Percentiles rank a stretch among this genome's conserved stretches.
Conservation (phyloP, 208 protist species). For the Borovskyia barvae region DNA sequence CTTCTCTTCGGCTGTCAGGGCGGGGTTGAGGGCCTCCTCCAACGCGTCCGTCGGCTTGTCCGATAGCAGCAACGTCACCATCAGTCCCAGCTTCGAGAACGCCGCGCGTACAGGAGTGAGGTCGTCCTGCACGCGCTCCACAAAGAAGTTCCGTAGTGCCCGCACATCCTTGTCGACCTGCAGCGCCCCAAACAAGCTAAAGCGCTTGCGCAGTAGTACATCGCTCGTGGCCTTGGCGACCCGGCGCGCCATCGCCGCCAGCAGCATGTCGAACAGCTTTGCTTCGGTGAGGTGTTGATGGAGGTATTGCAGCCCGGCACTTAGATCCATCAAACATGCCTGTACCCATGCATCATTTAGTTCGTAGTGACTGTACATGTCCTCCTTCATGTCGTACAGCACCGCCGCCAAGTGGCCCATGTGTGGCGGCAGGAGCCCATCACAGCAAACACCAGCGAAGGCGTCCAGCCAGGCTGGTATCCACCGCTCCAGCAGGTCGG, state of each 20-base stretch:
- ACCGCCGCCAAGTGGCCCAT: slow-evolving; percentile 53
- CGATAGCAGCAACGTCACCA: slow-evolving; percentile 55
- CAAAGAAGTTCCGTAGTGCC: slow-evolving; percentile 62
- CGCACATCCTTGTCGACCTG: slow-evolving; percentile 85
- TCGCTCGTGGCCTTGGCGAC: slow-evolving; percentile 25
- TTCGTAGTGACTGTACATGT: slow-evolving; percentile 78
- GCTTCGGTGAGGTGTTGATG: slow-evolving; percentile 23
- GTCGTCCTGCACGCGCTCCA: slow-evolving; percentile 42
- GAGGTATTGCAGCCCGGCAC: slow-evolving; percentile 38
- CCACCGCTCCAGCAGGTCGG: slow-evolving; percentile 12
- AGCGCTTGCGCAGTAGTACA: slow-evolving; percentile 49
- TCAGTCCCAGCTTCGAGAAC: slow-evolving; percentile 49
- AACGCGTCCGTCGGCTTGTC: slow-evolving; percentile 69
- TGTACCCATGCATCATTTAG: slow-evolving; percentile 85
- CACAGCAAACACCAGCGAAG: slow-evolving; percentile 26
- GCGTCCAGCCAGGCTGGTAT: slow-evolving; percentile 18
- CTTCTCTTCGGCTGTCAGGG: slow-evolving; percentile 79
- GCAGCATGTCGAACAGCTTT: slow-evolving; percentile 50
- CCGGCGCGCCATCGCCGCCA: slow-evolving; percentile 37
- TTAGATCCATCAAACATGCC: slow-evolving; percentile 42
- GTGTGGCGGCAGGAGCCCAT: slow-evolving; percentile 40
- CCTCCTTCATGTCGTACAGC: slow-evolving; percentile 69
- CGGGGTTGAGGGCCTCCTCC: slow-evolving; percentile 53
- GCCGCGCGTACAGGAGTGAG: slow-evolving; percentile 43
- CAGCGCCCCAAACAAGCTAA: slow-evolving; percentile 68